phyloP scores from a whole-genome alignment of 441 rosid genomes.

The Pelargonium fulgidum region DNA sequence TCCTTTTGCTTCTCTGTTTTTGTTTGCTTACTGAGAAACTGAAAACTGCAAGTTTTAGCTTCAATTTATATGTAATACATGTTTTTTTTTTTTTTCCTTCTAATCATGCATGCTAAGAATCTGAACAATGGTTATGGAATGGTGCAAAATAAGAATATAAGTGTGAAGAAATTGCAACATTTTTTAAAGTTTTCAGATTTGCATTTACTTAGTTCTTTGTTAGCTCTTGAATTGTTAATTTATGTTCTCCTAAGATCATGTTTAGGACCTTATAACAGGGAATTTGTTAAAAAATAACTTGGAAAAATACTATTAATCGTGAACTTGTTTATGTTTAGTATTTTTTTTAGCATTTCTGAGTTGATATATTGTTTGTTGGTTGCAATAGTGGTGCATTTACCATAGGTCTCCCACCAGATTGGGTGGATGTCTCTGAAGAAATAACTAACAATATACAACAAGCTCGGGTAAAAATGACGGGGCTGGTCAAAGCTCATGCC shows the following conservation, averaged over 20 bases:
- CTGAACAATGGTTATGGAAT: background rate
- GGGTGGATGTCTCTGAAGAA: constrained; percentile 90
- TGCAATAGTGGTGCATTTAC: constrained; percentile 62
- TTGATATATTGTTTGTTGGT: background rate
- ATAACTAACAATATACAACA: constrained; percentile 67
- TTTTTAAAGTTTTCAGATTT: background rate
- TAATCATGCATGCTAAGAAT: background rate
- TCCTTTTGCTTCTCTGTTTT: background rate
- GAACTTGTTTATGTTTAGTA: background rate
- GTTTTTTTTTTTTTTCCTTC: background rate
- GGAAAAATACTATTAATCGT: background rate
- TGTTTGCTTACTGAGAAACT: background rate
- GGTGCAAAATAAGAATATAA: background rate
- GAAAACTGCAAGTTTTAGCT: background rate
- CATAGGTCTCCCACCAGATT: constrained; percentile 76
- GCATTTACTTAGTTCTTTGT: background rate
- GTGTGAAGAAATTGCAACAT: background rate
- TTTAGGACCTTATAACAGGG: background rate
- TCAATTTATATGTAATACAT: background rate
- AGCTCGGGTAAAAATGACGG: constrained; percentile 58
- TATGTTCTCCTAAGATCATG: background rate
- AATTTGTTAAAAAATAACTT: background rate
- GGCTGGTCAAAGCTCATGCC: constrained; percentile 73
- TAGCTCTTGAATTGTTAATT: background rate
- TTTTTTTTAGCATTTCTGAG: background rate